Conservation (phyloP, 257 asterid genomes). For the Solanum bulbocastanum region DNA sequence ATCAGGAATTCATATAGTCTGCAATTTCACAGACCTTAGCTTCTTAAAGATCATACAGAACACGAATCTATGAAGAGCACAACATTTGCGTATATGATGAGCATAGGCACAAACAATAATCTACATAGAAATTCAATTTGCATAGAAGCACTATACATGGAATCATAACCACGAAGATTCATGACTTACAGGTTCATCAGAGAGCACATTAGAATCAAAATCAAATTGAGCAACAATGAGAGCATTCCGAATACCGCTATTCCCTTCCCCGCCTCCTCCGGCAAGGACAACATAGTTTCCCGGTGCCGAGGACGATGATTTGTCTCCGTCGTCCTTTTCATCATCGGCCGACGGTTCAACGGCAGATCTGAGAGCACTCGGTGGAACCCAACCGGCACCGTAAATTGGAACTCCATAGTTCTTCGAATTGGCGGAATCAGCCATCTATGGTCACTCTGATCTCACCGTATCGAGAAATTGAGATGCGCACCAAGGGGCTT, state of each 20-base stretch:
- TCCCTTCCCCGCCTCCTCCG: conserved; percentile 98
- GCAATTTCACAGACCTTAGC: neutral
- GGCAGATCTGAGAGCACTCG: conserved; percentile 12
- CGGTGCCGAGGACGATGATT: conserved; percentile 6
- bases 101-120: neutral
- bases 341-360: conserved; percentile 4
- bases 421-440: conserved; percentile 23
- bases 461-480: neutral
- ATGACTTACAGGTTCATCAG: conserved; percentile 67
- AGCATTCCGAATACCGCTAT: conserved; percentile 74
- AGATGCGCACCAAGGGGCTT: neutral
- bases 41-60: neutral
- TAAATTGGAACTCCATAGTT: conserved; percentile 84
- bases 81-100: neutral
- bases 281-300: conserved; percentile 49
- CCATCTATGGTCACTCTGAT: neutral
- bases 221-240: conserved; percentile 53
- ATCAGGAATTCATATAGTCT: neutral
- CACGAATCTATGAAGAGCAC: neutral
- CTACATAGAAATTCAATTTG: neutral
- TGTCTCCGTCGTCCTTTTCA: conserved; percentile 6
- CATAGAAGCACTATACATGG: neutral
- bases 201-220: conserved; percentile 38
- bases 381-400: conserved; percentile 87
- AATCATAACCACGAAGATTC: neutral